Percentiles rank a stretch among this genome's conserved stretches.
Conservation (phyloP, 768 basidiomycete species). For the Lactifluus piperatus region DNA sequence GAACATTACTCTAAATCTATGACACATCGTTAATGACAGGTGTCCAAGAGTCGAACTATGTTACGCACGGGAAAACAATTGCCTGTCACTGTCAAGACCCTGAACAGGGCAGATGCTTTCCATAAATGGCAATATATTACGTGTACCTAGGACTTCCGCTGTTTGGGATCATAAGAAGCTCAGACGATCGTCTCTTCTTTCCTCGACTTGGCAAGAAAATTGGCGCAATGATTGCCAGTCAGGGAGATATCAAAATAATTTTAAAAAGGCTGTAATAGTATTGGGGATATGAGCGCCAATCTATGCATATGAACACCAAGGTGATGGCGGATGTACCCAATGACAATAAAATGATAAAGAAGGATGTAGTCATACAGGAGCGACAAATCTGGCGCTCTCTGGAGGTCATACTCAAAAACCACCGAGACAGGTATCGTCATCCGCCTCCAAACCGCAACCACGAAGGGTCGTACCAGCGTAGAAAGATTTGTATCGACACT, state of each 20-base stretch:
- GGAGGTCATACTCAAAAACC: conserved; percentile 13
- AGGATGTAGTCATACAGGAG: not conserved
- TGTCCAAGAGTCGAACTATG: no score
- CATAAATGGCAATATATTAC: not conserved
- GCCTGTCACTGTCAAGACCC: no score
- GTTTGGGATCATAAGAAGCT: not conserved
- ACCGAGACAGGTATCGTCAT: conserved; percentile 20
- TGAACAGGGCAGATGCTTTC: no score
- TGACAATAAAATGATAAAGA: conserved; percentile 12
- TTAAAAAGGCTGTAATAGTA: conserved; percentile 14
- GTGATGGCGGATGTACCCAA: not conserved
- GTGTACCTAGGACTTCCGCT: no score
- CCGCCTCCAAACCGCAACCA: conserved; percentile 16
- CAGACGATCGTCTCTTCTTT: not conserved
- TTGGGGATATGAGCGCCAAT: not conserved
- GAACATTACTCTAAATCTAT: no score
- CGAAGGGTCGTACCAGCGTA: conserved; percentile 7
- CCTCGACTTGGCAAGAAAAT: not conserved
- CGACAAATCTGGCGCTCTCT: not conserved
- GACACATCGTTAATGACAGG: no score
- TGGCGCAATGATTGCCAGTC: not conserved
- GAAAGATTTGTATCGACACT: conserved; percentile 16
- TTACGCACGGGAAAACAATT: no score
- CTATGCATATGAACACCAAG: conserved; percentile 7
- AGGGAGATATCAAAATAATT: conserved; percentile 7